Evolutionary conservation across 1,284 basidiomycete species (phyloP).

Genomic region (Moesziomyces sp.): DNA sequence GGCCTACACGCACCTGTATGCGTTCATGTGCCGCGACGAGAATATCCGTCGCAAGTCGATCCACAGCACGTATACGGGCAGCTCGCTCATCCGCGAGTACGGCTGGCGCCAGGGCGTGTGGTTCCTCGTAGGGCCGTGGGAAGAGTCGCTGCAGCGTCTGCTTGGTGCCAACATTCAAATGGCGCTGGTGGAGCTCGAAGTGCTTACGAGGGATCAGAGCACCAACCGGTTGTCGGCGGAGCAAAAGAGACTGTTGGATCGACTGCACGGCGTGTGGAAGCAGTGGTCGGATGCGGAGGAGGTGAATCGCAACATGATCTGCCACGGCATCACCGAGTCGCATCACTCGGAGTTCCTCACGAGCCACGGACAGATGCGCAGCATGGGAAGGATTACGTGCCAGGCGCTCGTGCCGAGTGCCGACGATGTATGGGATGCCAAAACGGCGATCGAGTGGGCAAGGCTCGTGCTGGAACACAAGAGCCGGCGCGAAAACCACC

Average conservation of each 20-base stretch:
- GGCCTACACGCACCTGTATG: constrained; percentile 30
- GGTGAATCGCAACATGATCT: constrained; percentile 42
- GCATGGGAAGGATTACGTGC: constrained; percentile 27
- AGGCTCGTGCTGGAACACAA: constrained; percentile 39
- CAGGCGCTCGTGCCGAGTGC: constrained; percentile 43
- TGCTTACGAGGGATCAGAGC: constrained; percentile 27
- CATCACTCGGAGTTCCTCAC: constrained; percentile 41
- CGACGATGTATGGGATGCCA: constrained; percentile 45
- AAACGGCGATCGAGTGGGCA: constrained; percentile 43
- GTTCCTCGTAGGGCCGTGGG: constrained; percentile 43
- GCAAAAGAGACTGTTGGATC: constrained; percentile 29
- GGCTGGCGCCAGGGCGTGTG: constrained; percentile 37
- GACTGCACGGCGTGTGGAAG: constrained; percentile 38
- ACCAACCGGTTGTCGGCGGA: constrained; percentile 31
- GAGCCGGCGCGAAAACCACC: constrained; percentile 21
- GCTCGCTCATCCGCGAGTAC: constrained; percentile 30
- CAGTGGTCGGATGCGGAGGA: constrained; percentile 50
- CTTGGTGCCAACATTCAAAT: constrained; percentile 33
- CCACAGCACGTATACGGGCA: constrained; percentile 40
- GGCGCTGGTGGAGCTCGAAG: constrained; percentile 44
- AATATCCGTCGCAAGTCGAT: constrained; percentile 36
- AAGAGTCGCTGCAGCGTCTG: constrained; percentile 39
- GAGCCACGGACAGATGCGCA: constrained; percentile 28
- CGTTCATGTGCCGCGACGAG: constrained; percentile 38
- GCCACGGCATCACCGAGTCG: constrained; percentile 43